A percentile compares a stretch with the other conserved stretches of the same genome.
These are phyloP conservation scores for Kondoa subrosea DNA, from an alignment of 768 basidiomycete species.

Conservation along the genomic window DNA sequence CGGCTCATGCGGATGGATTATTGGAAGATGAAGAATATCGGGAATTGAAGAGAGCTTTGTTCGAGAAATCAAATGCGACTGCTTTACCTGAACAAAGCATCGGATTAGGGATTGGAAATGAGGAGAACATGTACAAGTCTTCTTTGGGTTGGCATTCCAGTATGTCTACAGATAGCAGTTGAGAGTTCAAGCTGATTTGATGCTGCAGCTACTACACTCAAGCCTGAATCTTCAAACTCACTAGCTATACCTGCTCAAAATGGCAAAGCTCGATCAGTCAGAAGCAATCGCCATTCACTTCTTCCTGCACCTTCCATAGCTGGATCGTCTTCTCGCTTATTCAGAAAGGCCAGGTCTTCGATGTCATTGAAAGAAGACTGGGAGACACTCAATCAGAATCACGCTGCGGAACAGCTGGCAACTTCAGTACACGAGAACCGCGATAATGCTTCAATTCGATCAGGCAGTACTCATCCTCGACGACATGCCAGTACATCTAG, in stretches of 20 bases:
- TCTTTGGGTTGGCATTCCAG: background rate
- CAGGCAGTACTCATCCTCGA: background rate
- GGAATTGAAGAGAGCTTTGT: constrained; percentile 18
- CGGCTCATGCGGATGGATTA: constrained; percentile 22
- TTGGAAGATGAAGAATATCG: constrained; percentile 27
- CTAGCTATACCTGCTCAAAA: too few species aligned
- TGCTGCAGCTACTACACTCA: background rate
- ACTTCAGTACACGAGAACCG: background rate
- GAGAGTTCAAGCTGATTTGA: background rate
- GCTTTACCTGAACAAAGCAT: background rate
- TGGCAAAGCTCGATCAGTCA: too few species aligned
- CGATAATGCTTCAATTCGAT: background rate
- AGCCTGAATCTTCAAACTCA: too few species aligned
- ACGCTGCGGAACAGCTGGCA: background rate
- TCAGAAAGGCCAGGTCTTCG: background rate
- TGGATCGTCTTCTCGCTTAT: background rate
- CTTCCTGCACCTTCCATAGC: background rate
- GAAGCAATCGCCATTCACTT: background rate
- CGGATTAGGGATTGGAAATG: background rate
- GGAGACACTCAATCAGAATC: background rate
- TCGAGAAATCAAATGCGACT: constrained; percentile 12
- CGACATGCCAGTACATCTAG: background rate
- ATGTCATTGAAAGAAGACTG: background rate
- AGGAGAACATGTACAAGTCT: background rate
- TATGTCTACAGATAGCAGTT: background rate